phyloP scores from a whole-genome alignment of 805 yeast genomes.

The Jamesozyma lodderae region DNA sequence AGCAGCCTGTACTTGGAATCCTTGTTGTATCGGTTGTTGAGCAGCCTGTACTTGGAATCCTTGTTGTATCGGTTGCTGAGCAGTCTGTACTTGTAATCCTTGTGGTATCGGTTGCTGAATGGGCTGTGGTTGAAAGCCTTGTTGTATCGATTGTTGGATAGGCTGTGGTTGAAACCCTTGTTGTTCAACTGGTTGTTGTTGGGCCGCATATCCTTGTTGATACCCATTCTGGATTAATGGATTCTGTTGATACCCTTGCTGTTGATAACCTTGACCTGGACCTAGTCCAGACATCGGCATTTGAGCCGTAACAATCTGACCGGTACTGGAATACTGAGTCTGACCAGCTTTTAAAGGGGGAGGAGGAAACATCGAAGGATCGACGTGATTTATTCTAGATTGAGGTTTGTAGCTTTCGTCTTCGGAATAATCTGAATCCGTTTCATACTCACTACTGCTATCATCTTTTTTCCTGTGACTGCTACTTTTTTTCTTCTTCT shows the following conservation, averaged over 20 bases:
- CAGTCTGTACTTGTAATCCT: constrained; percentile 4
- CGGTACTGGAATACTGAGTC: constrained; percentile 24
- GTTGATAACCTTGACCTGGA: constrained; percentile 3
- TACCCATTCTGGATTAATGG: neutral
- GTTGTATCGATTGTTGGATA: constrained; percentile 8
- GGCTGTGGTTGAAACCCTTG: neutral
- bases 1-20: constrained; percentile 1
- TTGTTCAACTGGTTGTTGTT: constrained; percentile 9
- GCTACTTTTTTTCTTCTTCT: constrained; percentile 10
- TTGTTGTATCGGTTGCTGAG: constrained; percentile 6
- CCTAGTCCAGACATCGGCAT: constrained; percentile 4
- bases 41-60: neutral
- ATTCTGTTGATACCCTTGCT: constrained; percentile 1
- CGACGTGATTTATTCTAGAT: constrained; percentile 5
- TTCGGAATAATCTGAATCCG: constrained; percentile 10
- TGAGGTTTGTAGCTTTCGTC: constrained; percentile 3
- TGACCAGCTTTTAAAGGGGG: constrained; percentile 36
- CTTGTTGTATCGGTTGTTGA: constrained; percentile 8
- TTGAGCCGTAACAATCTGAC: constrained; percentile 7
- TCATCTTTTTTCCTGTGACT: constrained; percentile 7
- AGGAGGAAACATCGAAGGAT: constrained; percentile 27
- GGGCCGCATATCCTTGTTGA: constrained; percentile 4
- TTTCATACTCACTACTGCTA: constrained; percentile 13
- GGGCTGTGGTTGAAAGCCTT: constrained; percentile 8
- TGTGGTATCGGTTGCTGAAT: constrained; percentile 9